Base-by-base conservation (phyloP, 2,329 filamentous ascomycete genomes). In the Epichloe bromicola region DNA sequence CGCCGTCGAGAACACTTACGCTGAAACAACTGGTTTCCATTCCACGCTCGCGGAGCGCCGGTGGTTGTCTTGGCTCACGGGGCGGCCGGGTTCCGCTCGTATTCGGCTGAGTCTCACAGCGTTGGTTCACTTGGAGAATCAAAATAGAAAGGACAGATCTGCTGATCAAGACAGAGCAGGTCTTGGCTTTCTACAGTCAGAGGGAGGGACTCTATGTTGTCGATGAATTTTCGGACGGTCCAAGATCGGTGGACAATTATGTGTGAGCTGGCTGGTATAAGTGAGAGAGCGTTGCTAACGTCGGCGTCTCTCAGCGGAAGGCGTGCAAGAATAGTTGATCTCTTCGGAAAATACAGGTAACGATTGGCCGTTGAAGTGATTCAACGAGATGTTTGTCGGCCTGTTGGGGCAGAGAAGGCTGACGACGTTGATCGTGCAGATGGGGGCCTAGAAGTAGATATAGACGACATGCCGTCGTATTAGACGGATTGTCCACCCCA, bases 391-490 rank as follows among this genome's bases (percentile, higher is more conserved):
- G 23, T 11, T 48, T 10, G 36, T 5, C 8, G 26, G 7, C 7
- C 39, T 48, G 45, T 8, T 26, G 40, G 26, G 17, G 8, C 15
- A 38, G 20, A 46, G 37, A 53, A 44, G 46, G 46, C 42, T 44
- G 44, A 41, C 14, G 17, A 20, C 11, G n/a, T 36, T 14, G 19
- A 33, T 45, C 3, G 49, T 20, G 40, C 14, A 26, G 53, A 54
- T 54, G 55, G 55, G 55, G 55, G 53, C 54, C 51, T 48, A 49
- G 19, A 53, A 47, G 40, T 54, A 57, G 53, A 54, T 57, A 54
- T 52, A 54, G 50, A 47, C 50, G 40, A 39, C 15, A 26, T 46
- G 51, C 49, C 49, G 52, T 54, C 47, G 23, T 30, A 30, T 10
- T 17, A 49, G 40, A 34, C 46, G 10, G 36, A 40, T 37, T 26